These are phyloP conservation scores for Calocybe cyanea DNA, from an alignment of 768 basidiomycete species.

Conservation along the genomic window DNA sequence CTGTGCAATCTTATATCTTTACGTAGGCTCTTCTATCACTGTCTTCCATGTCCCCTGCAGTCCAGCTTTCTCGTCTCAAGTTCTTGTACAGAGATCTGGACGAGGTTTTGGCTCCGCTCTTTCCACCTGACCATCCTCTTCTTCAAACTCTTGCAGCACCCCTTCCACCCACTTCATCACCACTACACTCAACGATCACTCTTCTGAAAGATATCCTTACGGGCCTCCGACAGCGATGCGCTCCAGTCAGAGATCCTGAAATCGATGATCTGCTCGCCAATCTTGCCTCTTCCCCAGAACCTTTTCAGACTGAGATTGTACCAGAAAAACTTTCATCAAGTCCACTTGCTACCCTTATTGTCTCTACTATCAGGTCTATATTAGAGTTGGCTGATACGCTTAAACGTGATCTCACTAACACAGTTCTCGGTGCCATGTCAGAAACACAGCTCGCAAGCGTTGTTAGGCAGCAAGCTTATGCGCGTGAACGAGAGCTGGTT, in stretches of 20 bases:
- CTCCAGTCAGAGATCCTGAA: slow-evolving; percentile 57
- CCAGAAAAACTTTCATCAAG: slow-evolving; percentile 11
- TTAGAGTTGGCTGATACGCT: slow-evolving; percentile 56
- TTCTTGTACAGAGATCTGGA: slow-evolving; percentile 52
- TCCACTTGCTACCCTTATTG: slow-evolving; percentile 43
- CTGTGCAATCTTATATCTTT: neutral
- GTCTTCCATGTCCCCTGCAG: slow-evolving; percentile 53
- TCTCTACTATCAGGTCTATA: slow-evolving; percentile 43
- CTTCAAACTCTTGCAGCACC: slow-evolving; percentile 53
- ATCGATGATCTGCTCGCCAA: slow-evolving; percentile 40
- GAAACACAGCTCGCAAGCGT: slow-evolving; percentile 53
- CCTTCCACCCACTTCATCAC: slow-evolving; percentile 64
- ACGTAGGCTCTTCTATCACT: slow-evolving; percentile 52
- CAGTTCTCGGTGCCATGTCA: slow-evolving; percentile 61
- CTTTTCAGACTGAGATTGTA: slow-evolving; percentile 15
- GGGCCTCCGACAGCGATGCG: slow-evolving; percentile 57
- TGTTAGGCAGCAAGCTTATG: slow-evolving; percentile 49
- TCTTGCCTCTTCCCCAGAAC: slow-evolving; percentile 14
- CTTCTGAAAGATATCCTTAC: slow-evolving; percentile 52
- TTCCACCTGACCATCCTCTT: slow-evolving; percentile 51
- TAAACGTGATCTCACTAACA: slow-evolving; percentile 65
- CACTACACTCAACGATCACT: slow-evolving; percentile 52
- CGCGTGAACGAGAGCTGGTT: slow-evolving; percentile 51
- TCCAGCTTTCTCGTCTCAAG: slow-evolving; percentile 58
- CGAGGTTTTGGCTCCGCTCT: slow-evolving; percentile 48